phyloP scores from a whole-genome alignment of 2,329 filamentous ascomycete species.

The Dendryphion nanum region DNA sequence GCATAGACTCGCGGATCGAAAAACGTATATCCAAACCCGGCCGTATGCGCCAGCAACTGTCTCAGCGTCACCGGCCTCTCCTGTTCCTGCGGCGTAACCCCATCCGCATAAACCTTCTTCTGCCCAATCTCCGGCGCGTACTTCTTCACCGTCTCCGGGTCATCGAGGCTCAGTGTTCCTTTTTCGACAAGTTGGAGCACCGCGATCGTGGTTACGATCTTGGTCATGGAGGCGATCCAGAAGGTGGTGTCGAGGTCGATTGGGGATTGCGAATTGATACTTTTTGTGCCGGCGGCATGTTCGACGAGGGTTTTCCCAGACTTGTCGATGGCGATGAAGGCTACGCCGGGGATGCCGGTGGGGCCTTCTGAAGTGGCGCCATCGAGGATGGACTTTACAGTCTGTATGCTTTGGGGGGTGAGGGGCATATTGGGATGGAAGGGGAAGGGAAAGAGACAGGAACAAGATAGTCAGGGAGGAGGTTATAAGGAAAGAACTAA shows the following conservation, averaged over 20 bases:
- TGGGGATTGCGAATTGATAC: conserved; percentile 43
- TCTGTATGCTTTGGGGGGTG: conserved; percentile 24
- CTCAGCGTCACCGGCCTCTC: conserved; percentile 48
- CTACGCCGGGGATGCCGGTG: conserved; percentile 42
- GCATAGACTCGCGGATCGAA: conserved; percentile 46
- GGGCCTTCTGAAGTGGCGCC: conserved; percentile 22
- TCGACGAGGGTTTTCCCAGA: conserved; percentile 43
- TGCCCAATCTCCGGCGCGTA: conserved; percentile 37
- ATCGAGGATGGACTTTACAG: conserved; percentile 39
- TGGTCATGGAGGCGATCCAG: conserved; percentile 56
- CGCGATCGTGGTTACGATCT: conserved; percentile 34
- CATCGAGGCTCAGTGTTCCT: conserved; percentile 36
- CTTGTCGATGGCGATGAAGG: conserved; percentile 47
- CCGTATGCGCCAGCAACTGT: conserved; percentile 52
- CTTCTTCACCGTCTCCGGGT: conserved; percentile 31
- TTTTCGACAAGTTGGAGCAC: conserved; percentile 38
- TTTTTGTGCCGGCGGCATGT: conserved; percentile 43
- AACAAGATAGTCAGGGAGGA: no score
- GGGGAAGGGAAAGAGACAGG: no score
- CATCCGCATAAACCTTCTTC: conserved; percentile 41
- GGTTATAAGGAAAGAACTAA: no score
- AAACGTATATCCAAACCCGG: conserved; percentile 51
- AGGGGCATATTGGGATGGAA: conserved; percentile 35
- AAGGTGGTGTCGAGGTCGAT: conserved; percentile 63
- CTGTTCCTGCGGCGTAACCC: conserved; percentile 36